A percentile compares a stretch with the other conserved stretches of the same genome.
Evolutionary conservation across 345 rosid genomes (phyloP).

Genomic region (Gossypium ekmanianum): DNA sequence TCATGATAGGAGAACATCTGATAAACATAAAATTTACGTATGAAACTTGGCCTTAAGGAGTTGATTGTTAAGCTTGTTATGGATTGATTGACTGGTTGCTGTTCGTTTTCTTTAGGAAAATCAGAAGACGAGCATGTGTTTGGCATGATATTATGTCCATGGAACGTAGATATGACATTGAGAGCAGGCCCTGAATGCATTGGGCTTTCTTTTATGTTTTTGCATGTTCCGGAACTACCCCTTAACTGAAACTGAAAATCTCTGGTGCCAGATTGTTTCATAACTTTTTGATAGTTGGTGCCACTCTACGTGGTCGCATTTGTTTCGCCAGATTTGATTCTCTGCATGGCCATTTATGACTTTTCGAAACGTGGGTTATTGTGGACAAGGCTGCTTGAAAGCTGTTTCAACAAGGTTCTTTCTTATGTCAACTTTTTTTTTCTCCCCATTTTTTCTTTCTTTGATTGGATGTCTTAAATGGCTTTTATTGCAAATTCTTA

Average conservation of each 20-base stretch:
- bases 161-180: not conserved
- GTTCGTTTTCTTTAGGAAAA: not conserved
- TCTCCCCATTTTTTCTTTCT: slow-evolving; percentile 2
- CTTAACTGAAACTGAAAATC: slow-evolving; percentile 4
- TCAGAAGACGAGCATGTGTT: not conserved
- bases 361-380: slow-evolving; percentile 13
- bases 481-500: slow-evolving; percentile 17
- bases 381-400: not conserved
- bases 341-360: slow-evolving; percentile 18
- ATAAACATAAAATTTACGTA: not conserved
- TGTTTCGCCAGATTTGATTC: slow-evolving; percentile 2
- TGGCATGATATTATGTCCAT: not conserved
- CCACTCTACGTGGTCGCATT: slow-evolving; percentile 2
- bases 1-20: too few relatives aligned
- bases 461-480: slow-evolving; percentile 14
- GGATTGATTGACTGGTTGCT: not conserved
- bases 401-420: slow-evolving; percentile 10
- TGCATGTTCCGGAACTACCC: slow-evolving; percentile 17
- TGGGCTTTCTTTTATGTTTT: not conserved
- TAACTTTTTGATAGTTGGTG: not conserved
- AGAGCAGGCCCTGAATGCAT: not conserved
- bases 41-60: not conserved
- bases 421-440: slow-evolving; percentile 23
- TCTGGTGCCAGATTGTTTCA: slow-evolving; percentile 10
- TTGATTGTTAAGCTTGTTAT: not conserved